Conservation (phyloP, 148 eudicot species). For the Rhododendron simsii region DNA sequence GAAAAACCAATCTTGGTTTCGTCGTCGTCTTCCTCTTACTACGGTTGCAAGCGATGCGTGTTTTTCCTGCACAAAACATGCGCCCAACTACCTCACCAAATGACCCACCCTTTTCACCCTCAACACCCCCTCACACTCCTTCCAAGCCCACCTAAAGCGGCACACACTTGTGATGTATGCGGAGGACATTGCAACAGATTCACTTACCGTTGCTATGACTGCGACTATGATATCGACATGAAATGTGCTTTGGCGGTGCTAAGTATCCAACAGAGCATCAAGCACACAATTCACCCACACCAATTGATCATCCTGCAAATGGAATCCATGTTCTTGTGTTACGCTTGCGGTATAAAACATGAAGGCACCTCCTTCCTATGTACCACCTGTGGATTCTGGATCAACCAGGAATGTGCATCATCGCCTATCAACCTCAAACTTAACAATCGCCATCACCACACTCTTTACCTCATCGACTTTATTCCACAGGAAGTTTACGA, state of each 20-base stretch:
- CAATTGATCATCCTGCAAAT: background rate
- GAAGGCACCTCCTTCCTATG: background rate
- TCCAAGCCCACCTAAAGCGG: no score
- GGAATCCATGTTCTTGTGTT: background rate
- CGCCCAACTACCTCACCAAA: background rate
- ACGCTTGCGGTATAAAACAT: background rate
- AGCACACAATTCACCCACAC: background rate
- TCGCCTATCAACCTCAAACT: background rate
- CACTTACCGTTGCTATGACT: rapidly evolving
- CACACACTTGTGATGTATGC: no score
- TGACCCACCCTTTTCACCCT: background rate
- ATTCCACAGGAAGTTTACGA: background rate
- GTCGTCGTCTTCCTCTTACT: background rate
- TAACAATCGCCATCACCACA: background rate
- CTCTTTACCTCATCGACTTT: background rate
- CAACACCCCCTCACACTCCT: background rate
- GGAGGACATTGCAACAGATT: no score
- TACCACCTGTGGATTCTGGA: background rate
- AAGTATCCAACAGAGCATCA: background rate
- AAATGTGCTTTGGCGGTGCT: background rate
- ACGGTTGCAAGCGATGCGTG: background rate
- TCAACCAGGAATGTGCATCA: background rate
- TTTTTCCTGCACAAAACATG: background rate
- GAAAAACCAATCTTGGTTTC: background rate
- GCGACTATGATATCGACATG: background rate